phyloP scores from a whole-genome alignment of 495 filamentous ascomycete species.

The Neurospora intermedia region DNA sequence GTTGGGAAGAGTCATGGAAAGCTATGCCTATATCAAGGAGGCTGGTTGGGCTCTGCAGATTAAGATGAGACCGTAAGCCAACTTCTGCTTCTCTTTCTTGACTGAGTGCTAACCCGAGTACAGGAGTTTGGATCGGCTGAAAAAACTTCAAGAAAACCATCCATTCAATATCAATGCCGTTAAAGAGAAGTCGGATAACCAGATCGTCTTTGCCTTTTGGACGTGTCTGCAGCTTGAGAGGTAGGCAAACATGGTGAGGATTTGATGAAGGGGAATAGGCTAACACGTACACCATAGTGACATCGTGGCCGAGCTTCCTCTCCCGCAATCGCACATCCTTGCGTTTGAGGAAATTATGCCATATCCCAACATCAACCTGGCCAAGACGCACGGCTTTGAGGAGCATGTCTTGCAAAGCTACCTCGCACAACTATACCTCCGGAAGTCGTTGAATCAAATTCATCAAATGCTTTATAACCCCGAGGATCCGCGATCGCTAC shows the following conservation, averaged over 20 bases:
- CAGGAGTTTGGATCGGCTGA: slow-evolving; percentile 35
- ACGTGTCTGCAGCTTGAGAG: slow-evolving; percentile 90
- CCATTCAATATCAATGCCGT: slow-evolving; percentile 14
- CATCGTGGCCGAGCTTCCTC: slow-evolving; percentile 79
- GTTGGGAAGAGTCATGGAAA: slow-evolving; percentile 76
- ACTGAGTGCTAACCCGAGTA: neutral
- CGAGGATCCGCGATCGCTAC: slow-evolving; percentile 18
- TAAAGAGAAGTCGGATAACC: slow-evolving; percentile 36
- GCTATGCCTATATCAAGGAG: slow-evolving; percentile 74
- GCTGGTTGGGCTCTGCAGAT: slow-evolving; percentile 69
- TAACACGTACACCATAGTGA: slow-evolving; percentile 44
- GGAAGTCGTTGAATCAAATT: slow-evolving; percentile 74
- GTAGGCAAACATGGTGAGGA: slow-evolving; percentile 28
- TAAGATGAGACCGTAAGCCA: slow-evolving; percentile 62
- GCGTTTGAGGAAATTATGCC: slow-evolving; percentile 57
- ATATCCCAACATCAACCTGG: slow-evolving; percentile 44
- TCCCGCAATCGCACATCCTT: slow-evolving; percentile 70
- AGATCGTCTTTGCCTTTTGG: slow-evolving; percentile 78
- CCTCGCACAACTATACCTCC: slow-evolving; percentile 71
- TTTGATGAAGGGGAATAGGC: neutral
- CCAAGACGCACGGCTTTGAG: slow-evolving; percentile 31
- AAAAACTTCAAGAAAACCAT: slow-evolving; percentile 20
- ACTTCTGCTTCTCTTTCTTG: too few species aligned
- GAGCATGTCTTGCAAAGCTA: slow-evolving; percentile 66
- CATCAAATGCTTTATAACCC: slow-evolving; percentile 73